phyloP scores from a whole-genome alignment of 2,329 filamentous ascomycete species.

The Pseudocercospora fuligena region DNA sequence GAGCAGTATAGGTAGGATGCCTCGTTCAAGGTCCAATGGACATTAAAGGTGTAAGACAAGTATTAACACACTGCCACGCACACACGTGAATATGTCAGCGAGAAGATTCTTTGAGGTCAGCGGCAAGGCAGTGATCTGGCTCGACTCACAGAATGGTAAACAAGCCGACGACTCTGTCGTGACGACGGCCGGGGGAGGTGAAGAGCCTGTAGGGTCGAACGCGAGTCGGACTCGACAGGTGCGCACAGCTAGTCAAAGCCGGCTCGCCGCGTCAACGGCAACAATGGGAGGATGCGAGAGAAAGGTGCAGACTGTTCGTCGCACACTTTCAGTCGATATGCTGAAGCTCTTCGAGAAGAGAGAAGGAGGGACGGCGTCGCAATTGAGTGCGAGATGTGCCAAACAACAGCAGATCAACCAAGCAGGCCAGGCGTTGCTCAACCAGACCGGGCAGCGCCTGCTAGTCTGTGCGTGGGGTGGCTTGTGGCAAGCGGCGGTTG shows the following conservation, averaged over 20 bases:
- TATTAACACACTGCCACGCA: conserved; percentile 20
- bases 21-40: conserved; percentile 44
- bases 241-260: conserved; percentile 47
- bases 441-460: conserved; percentile 9
- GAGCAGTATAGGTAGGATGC: conserved; percentile 39
- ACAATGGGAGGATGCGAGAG: conserved; percentile 5
- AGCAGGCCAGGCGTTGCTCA: not conserved
- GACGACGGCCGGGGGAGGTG: conserved; percentile 20
- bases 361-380: not conserved
- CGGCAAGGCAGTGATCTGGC: not conserved
- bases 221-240: conserved; percentile 31
- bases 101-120: conserved; percentile 13
- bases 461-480: not conserved
- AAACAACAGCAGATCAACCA: not conserved
- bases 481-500: conserved; percentile 7
- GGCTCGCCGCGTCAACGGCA: conserved; percentile 19
- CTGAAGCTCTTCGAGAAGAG: conserved; percentile 3
- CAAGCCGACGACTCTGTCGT: conserved; percentile 26
- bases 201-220: conserved; percentile 24
- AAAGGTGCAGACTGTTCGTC: conserved; percentile 13
- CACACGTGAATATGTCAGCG: conserved; percentile 22
- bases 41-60: conserved; percentile 46
- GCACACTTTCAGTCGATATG: conserved; percentile 11
- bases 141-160: conserved; percentile 40
- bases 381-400: not conserved